Evolutionary conservation across 768 basidiomycete genomes (phyloP), one percentile per base, ranked within the genome.

Genomic region (Russula ochroleuca): DNA sequence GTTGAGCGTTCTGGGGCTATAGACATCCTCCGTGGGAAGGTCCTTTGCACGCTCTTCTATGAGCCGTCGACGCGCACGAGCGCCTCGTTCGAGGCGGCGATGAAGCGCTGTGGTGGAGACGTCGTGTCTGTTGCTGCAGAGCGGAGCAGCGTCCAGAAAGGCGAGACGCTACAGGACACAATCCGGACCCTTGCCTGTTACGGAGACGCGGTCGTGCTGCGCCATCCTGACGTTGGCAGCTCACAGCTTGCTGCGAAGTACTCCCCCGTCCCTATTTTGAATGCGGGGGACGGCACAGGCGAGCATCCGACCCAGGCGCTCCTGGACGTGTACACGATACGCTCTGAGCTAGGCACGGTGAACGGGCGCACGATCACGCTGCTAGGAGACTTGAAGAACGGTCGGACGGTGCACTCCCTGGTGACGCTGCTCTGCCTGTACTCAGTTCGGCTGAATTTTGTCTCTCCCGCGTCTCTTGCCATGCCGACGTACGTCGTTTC

Each of bases 241-340:
- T 85, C 93, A n/a, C 93, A 97, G 73, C 75, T 87, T 35, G 97
- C 94, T n/a, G 96, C 97, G 25, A 97, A 97, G 74, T 94, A 84
- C 76, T 96, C 94, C 2, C 90, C 96, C 4, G 90, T 99, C 1
- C 97, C 97, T 0, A 85, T 99, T 70, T 79, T 99, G 75, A 99
- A 98, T 72, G 96, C 94, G 55, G 97, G 97, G 31, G 97, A 99
- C 71, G 97, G 97, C 21, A 83, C 91, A 55, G 97, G 97, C 59
- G 97, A 99, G 75, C 97, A 99, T 73, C 97, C 96, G 4, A 96
- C 94, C 9, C 93, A 95, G 87, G 92, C 92, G 3, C 78, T 94
- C 10, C 75, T 94, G 68, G 92, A 94, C 69, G 82, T 94, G 19
- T 98, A 92, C 75, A 97, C 94, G 47, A 98, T 98, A 67, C 92